A percentile compares a stretch with the other conserved stretches of the same genome.
phyloP scores from a whole-genome alignment of 2,329 filamentous ascomycete species.

The Fusarium chuoi region DNA sequence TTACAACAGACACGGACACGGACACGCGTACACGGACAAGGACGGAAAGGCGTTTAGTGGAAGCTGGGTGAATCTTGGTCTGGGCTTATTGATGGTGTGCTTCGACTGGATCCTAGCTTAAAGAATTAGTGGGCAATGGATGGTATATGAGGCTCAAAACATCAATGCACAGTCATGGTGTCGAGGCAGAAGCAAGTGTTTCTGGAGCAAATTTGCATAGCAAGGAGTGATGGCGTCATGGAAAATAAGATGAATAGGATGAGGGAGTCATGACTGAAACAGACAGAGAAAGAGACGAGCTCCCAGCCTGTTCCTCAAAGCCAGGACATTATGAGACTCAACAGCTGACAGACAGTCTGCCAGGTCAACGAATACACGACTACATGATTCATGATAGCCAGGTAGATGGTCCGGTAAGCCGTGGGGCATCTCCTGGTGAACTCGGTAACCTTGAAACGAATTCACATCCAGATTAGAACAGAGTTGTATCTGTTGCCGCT shows the following conservation, averaged over 20 bases:
- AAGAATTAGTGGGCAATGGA: conserved; percentile 1
- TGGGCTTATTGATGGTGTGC: conserved; percentile 10
- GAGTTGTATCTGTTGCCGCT: neutral
- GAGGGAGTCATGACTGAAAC: neutral
- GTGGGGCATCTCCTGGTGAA: neutral
- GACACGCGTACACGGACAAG: neutral
- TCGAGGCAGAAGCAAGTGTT: conserved; percentile 17
- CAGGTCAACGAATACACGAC: conserved; percentile 3
- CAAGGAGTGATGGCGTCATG: conserved; percentile 44
- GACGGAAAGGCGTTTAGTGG: conserved; percentile 1
- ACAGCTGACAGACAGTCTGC: neutral
- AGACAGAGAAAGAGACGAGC: neutral
- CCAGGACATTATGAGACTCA: neutral
- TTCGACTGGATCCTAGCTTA: conserved; percentile 21
- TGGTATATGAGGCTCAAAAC: neutral
- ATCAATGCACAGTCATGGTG: neutral
- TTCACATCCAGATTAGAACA: neutral
- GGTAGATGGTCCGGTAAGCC: neutral
- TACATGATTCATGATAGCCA: neutral
- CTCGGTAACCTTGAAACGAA: neutral
- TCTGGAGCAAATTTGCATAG: conserved; percentile 37
- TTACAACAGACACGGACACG: neutral
- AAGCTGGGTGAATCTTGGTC: neutral
- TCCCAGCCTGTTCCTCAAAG: neutral
- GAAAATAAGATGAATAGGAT: conserved; percentile 4